Evolutionary conservation across 441 rosid species (phyloP).

Genomic region (Raphanus hybrid): DNA sequence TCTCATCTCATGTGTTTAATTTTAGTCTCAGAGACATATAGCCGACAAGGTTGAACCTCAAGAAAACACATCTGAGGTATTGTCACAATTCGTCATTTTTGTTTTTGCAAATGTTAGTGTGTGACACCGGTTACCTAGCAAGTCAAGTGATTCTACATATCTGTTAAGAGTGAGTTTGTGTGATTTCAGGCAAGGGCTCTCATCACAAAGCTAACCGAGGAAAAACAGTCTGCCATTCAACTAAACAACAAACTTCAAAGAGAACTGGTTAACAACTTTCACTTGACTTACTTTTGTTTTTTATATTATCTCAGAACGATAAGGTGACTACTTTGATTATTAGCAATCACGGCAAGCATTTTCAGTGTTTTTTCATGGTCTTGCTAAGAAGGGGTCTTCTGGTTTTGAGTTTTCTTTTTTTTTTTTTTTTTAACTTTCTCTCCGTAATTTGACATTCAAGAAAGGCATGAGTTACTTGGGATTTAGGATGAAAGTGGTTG

Average conservation of each 20-base stretch:
- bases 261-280: constrained; percentile 61
- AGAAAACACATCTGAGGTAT: constrained; percentile 64
- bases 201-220: constrained; percentile 73
- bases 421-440: no score
- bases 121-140: background rate
- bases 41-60: constrained; percentile 53
- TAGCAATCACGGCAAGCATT: background rate
- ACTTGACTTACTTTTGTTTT: background rate
- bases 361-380: background rate
- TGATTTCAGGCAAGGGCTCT: constrained; percentile 60
- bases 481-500: background rate
- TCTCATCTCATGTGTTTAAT: background rate
- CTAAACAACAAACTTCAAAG: constrained; percentile 69
- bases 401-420: no score
- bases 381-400: background rate
- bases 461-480: background rate
- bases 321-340: background rate
- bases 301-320: background rate
- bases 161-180: background rate
- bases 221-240: constrained; percentile 67
- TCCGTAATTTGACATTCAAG: background rate
- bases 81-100: background rate
- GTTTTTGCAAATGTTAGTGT: background rate
- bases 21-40: constrained; percentile 55
- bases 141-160: constrained; percentile 1